phyloP scores from a whole-genome alignment of 2,329 filamentous ascomycete species.

The Coniochaeta sp. region DNA sequence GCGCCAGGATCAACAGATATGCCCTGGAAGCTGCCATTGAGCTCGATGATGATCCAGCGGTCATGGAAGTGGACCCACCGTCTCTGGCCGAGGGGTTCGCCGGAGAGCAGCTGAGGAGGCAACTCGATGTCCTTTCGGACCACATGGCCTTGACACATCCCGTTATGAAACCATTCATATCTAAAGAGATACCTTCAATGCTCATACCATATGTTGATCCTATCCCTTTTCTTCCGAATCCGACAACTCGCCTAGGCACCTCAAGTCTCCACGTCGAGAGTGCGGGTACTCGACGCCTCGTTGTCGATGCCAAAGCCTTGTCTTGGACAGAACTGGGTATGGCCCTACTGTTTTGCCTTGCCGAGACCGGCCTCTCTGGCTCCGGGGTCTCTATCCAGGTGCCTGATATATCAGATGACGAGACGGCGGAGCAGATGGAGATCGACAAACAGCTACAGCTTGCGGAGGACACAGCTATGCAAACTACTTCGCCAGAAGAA shows the following conservation, averaged over 20 bases:
- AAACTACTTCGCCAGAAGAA: slow-evolving; percentile 3
- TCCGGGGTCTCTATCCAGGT: slow-evolving; percentile 26
- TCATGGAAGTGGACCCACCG: slow-evolving; percentile 54
- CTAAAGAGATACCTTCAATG: slow-evolving; percentile 40
- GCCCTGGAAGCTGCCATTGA: slow-evolving; percentile 61
- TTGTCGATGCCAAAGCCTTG: slow-evolving; percentile 21
- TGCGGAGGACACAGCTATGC: slow-evolving; percentile 5
- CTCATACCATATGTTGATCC: slow-evolving; percentile 52
- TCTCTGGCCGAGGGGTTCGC: slow-evolving; percentile 57
- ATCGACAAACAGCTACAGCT: slow-evolving; percentile 25
- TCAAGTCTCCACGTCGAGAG: slow-evolving; percentile 16
- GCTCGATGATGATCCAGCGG: slow-evolving; percentile 57
- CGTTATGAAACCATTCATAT: slow-evolving; percentile 48
- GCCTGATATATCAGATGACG: slow-evolving; percentile 26
- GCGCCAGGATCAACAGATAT: slow-evolving; percentile 49
- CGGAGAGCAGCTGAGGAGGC: slow-evolving; percentile 52
- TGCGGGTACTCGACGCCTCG: slow-evolving; percentile 11
- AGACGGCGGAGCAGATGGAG: slow-evolving; percentile 30
- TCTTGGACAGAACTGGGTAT: slow-evolving; percentile 37
- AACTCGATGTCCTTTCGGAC: slow-evolving; percentile 47
- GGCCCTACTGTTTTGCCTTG: slow-evolving; percentile 28
- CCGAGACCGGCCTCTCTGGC: slow-evolving; percentile 25
- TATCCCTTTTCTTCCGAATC: slow-evolving; percentile 53
- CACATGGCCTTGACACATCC: slow-evolving; percentile 52
- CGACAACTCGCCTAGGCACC: slow-evolving; percentile 30